Percentiles rank a stretch among this genome's conserved stretches.
These are phyloP conservation scores for Tetradesmus lagerheimii DNA, from an alignment of 139 green algal species.

Conservation along the genomic window DNA sequence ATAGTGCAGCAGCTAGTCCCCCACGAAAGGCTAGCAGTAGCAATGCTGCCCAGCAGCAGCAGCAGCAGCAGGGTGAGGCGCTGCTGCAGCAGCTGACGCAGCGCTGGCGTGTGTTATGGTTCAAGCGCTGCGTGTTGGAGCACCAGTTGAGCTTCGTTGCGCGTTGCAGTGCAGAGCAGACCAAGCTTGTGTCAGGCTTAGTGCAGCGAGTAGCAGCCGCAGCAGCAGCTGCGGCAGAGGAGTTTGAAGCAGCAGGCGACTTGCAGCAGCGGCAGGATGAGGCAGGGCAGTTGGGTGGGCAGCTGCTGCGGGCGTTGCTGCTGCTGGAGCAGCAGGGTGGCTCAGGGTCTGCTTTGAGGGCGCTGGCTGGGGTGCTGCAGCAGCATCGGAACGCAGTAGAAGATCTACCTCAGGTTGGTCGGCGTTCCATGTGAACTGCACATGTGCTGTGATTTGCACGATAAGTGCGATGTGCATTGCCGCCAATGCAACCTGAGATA, in stretches of 20 bases:
- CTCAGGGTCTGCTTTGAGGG: not conserved
- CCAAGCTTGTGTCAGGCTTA: slow-evolving; percentile 5
- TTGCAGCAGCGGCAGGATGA: slow-evolving; percentile 10
- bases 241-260: not conserved
- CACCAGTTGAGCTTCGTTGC: not conserved
- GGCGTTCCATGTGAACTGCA: too few relatives aligned
- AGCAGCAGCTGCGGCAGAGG: not conserved
- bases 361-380: not conserved
- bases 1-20: not conserved
- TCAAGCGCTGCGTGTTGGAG: slow-evolving; percentile 10
- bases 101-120: not conserved
- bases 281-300: not conserved
- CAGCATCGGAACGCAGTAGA: not conserved
- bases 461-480: too few relatives aligned
- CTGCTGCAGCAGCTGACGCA: slow-evolving; percentile 12
- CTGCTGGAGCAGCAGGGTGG: slow-evolving; percentile 13
- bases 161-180: slow-evolving; percentile 6
- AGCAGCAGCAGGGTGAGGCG: not conserved
- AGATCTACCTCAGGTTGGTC: not conserved
- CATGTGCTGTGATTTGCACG: too few relatives aligned
- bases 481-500: too few relatives aligned
- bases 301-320: not conserved
- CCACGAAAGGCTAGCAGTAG: not conserved
- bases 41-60: not conserved
- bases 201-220: not conserved